These are phyloP conservation scores for Arbutus unedo DNA, from an alignment of 148 eudicot species.

Conservation along the genomic window DNA sequence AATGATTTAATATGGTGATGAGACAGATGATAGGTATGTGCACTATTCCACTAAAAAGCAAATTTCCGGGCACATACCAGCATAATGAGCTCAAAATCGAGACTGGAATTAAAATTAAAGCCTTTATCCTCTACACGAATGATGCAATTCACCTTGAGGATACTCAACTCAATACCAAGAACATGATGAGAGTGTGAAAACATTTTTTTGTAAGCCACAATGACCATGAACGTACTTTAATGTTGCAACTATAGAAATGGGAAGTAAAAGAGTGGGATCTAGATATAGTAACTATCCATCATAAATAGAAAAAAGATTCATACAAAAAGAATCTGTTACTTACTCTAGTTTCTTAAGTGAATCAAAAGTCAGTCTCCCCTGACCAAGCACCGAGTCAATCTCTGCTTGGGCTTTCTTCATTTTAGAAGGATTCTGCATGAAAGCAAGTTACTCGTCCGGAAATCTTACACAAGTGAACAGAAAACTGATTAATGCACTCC, in stretches of 20 bases:
- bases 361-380: constrained; percentile 60
- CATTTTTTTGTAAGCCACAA: background rate
- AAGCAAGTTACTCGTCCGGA: background rate
- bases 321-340: constrained; percentile 15
- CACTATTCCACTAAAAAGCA: background rate
- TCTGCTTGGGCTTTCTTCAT: constrained; percentile 97
- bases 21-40: background rate
- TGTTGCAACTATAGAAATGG: background rate
- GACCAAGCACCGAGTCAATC: constrained; percentile 75
- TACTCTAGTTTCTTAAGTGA: constrained; percentile 79
- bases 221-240: background rate
- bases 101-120: background rate
- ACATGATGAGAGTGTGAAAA: background rate
- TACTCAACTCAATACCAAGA: background rate
- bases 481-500: background rate
- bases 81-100: background rate
- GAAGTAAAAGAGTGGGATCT: background rate
- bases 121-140: background rate
- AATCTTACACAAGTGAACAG: background rate
- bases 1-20: background rate
- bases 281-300: background rate
- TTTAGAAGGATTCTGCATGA: constrained; percentile 76
- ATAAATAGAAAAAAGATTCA: constrained; percentile 13
- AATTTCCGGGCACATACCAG: background rate
- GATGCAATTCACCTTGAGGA: background rate